These are phyloP conservation scores for Cephalotrichum gorgonifer DNA, from an alignment of 2,329 filamentous ascomycete genomes.

Conservation along the genomic window DNA sequence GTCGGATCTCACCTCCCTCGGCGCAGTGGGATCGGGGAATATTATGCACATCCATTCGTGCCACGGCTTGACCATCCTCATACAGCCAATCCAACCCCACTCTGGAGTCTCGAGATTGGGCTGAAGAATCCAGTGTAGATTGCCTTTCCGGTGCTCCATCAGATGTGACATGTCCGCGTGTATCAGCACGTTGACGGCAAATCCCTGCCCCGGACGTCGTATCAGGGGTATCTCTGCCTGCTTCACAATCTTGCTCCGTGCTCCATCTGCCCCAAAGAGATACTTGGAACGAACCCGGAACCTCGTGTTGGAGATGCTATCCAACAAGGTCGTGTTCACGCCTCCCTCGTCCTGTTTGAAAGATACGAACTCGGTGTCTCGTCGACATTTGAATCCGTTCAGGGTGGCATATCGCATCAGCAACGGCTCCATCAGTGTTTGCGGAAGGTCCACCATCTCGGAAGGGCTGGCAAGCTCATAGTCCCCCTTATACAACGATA, in stretches of 20 bases:
- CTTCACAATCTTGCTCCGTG: neutral
- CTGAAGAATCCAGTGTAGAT: slow-evolving; percentile 14
- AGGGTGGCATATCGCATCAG: slow-evolving; percentile 21
- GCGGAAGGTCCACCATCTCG: slow-evolving; percentile 26
- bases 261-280: neutral
- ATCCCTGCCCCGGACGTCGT: slow-evolving; percentile 12
- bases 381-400: slow-evolving; percentile 22
- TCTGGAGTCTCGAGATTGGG: slow-evolving; percentile 27
- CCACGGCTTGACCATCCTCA: neutral
- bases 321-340: slow-evolving; percentile 16
- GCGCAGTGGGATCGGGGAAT: slow-evolving; percentile 27
- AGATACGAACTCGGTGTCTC: slow-evolving; percentile 21
- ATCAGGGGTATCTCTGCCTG: slow-evolving; percentile 22
- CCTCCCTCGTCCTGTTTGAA: slow-evolving; percentile 14
- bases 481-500: slow-evolving; percentile 19
- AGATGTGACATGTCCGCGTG: neutral
- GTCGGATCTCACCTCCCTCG: slow-evolving; percentile 25
- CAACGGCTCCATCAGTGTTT: slow-evolving; percentile 27
- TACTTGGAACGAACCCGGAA: slow-evolving; percentile 24
- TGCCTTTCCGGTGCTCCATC: slow-evolving; percentile 13
- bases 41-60: slow-evolving; percentile 40
- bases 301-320: slow-evolving; percentile 19
- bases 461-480: slow-evolving; percentile 28
- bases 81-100: slow-evolving; percentile 17
- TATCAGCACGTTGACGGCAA: neutral